Evolutionary conservation across 176 grass and related monocot species (phyloP), one percentile per base, ranked within the genome.

Genomic region (Miscanthus lutarioriparius): DNA sequence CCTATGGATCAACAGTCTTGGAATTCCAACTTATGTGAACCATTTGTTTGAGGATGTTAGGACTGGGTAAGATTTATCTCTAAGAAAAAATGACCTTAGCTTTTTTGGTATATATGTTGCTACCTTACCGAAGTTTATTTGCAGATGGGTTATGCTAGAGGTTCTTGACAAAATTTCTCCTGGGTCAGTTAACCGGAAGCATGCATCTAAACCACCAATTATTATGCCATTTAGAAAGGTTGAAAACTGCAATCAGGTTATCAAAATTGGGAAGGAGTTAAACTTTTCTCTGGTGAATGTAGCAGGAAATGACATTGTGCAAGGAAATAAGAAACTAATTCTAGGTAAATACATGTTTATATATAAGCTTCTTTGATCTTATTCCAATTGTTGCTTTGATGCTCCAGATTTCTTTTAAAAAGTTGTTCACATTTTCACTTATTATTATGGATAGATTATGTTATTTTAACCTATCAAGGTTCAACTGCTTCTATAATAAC

Each of bases 321-420:
- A 98, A 90, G 96, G 93, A 98, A 98, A 98, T 59, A 98, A 93
- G 58, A 98, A 98, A 86, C 85, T 98, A 30, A 98, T 95, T 88
- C 85, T 98, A 51, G 93, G 96, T 95, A 74, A 61, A 56, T 27
- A 3, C 59, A 63, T 45, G 27, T 0, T 7, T 37, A 44, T 47
- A 10, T 48, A 58, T 44, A 20, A 10, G 17, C 33, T 85, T 80
- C 11, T 61, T 62, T 27, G 20, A 58, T 49, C 4, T 65, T 53
- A 33, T 79, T 64, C 15, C 0, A 48, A 40, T 1, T 48, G 19
- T 36, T 67, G 30, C 5, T 84, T 53, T 76, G 44, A 39, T 10
- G 4, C n/a, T 51, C 25, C 4, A 49, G 11, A 66, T 28, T 76
- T 54, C 1, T 38, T 65, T 65, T 17, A 1, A 27, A 63, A 7